Base-by-base conservation (phyloP, 169 alveolate genomes). In the Cryptosporidium ryanae region DNA sequence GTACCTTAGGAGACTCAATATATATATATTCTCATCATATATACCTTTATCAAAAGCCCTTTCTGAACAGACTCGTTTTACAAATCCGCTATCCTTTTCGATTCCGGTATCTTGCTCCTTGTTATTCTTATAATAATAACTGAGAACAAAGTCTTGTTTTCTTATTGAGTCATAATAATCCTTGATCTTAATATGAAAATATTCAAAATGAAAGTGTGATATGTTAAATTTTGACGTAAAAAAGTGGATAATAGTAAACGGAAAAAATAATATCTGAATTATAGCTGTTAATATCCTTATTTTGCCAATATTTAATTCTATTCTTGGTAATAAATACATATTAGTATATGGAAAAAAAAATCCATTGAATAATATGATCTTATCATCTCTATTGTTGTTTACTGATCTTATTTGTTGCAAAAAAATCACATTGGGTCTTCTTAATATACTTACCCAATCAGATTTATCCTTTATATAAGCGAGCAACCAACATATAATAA, bases 371-470 rank as follows among this genome's bases (percentile, higher is more conserved):
- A 59, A 32, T 8, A 8, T 59, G 8, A 76, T 44, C 46, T 21
- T 38, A 25, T 59, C 87, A 6, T 57, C 46, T 61, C 59, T 55
- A 13, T 44, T 27, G 21, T 55, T 25, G 15, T 59, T 25, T 52
- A 18, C 34, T 12, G 6, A 57, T 61, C 76, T 48, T 12, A 76
- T 76, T 61, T 76, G 87, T 23, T 76, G 87, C 18, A 76, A 61
- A 38, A 59, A 76, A 34, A 76, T 34, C 15, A 46, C 12, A 59
- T 76, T 32, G 21, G 87, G 87, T 3, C 71, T 55, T 21, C 48
- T 61, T 25, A 38, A 44, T 29, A 76, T n/a, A 25, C 87, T 61
- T 15, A 76, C 71, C 87, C 87, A 76, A 32, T 76, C 87, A 23
- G 71, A 55, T 15, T 23, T 27, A 12, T 76, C 87, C 18, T 61